Evolutionary conservation across 176 grass and related monocot species (phyloP), one percentile per base, ranked within the genome.

Genomic region (Aegilops bicornis): DNA sequence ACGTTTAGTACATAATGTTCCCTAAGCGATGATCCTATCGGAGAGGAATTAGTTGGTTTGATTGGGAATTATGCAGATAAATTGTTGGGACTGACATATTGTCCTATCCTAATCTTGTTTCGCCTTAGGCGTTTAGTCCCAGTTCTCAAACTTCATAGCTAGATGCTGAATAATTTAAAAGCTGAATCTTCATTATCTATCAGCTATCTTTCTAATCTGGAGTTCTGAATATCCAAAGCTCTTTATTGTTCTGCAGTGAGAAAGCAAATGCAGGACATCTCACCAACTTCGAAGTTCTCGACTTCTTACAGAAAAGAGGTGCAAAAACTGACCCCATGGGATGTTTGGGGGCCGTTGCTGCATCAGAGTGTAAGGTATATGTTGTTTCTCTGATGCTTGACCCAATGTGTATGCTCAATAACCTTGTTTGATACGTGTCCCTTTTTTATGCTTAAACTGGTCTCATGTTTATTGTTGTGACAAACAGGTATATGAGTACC

Each of bases 251-350:
- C 48, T 75, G 50, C 83, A 96, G 94, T 81, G 48, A 84, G 77
- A 87, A 91, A 81, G 87, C 84, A 60, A 91, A 95, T 80, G 91
- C 87, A 9, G 92, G 95, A 1, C 2, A 36, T 16, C 88, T 97
- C 36, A 98, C 93, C 54, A 98, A 98, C 69, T 95, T 89, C n/a
- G 93, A 98, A 81, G 96, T 98, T 23, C 80, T 94, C 52, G 88
- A 98, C 56, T 95, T 95, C 73, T 77, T 98, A 67, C 88, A 70
- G 15, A 83, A 83, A 52, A 98, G 93, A 89, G 93, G 90, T 20
- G 96, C 93, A 23, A 94, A 87, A 79, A 86, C 68, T 25, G 91
- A 97, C 36, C 95, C 92, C 12, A 97, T 97, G 91, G 92, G 92
- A 50, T 97, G 95, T 45, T 82, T 97, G 80, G 95, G 95, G 59